Conservation (phyloP, 2,329 filamentous ascomycete species). For the Endothia cerciana region DNA sequence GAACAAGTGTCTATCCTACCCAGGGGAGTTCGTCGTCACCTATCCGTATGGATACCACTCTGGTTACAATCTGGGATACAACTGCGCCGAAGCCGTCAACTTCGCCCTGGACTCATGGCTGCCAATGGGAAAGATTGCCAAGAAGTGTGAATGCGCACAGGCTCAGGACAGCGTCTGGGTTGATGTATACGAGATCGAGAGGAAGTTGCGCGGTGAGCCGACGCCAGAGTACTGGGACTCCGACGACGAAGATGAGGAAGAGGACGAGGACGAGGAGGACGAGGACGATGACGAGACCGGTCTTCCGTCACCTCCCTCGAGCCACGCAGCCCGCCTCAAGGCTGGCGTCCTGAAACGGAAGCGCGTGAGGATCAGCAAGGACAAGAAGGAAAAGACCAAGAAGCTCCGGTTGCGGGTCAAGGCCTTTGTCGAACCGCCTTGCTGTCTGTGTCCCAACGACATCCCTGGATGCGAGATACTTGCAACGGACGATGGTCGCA, state of each 20-base stretch:
- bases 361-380: conserved; percentile 47
- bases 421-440: conserved; percentile 74
- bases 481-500: conserved; percentile 82
- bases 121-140: conserved; percentile 91
- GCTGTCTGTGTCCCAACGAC: conserved; percentile 90
- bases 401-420: conserved; percentile 78
- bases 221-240: conserved; percentile 78
- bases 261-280: conserved; percentile 67
- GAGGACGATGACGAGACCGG: conserved; percentile 64
- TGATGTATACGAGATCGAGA: conserved; percentile 93
- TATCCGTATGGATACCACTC: conserved; percentile 99
- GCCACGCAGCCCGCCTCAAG: conserved; percentile 71
- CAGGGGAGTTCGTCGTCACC: conserved; percentile 97
- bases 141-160: conserved; percentile 93
- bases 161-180: conserved; percentile 99
- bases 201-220: conserved; percentile 87
- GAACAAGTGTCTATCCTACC: conserved; percentile 93
- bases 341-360: conserved; percentile 71
- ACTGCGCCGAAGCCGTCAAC: conserved; percentile 98
- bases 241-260: conserved; percentile 70
- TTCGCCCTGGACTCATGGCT: conserved; percentile 96
- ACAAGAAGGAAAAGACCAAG: conserved; percentile 66
- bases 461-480: conserved; percentile 81
- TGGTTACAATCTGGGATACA: conserved; percentile 96
- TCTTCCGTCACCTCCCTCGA: conserved; percentile 77